Conservation (phyloP, 208 protist genomes). For the Crithidia sp. region DNA sequence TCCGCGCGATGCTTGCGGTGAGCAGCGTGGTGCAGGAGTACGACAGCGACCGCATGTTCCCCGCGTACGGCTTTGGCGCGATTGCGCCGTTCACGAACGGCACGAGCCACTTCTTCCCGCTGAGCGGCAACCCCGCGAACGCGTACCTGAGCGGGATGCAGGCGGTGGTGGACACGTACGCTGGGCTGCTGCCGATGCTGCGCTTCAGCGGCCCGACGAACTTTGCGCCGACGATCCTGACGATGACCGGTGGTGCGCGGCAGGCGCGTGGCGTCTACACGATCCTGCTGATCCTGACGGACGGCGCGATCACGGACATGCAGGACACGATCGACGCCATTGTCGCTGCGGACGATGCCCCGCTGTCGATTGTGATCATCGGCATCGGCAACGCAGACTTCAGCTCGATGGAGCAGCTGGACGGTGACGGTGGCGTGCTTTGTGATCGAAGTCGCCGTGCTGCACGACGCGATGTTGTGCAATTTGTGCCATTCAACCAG, state of each 20-base stretch:
- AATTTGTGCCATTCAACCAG: conserved; percentile 76
- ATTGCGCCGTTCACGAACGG: conserved; percentile 38
- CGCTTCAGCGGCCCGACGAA: conserved; percentile 72
- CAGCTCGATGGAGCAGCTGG: conserved; percentile 89
- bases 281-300: conserved; percentile 91
- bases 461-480: conserved; percentile 59
- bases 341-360: conserved; percentile 68
- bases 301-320: conserved; percentile 90
- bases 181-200: conserved; percentile 32
- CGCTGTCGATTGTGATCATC: conserved; percentile 93
- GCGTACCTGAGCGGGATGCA: conserved; percentile 61
- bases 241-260: conserved; percentile 31
- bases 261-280: conserved; percentile 61
- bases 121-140: conserved; percentile 40
- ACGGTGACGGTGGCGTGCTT: conserved; percentile 79
- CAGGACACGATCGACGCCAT: conserved; percentile 79
- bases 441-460: conserved; percentile 1
- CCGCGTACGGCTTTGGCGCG: conserved; percentile 53
- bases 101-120: conserved; percentile 63
- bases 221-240: conserved; percentile 49
- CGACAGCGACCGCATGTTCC: conserved; percentile 54
- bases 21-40: conserved; percentile 54
- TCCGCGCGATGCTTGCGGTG: conserved; percentile 53
- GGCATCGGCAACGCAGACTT: conserved; percentile 92
- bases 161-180: conserved; percentile 60